Conservation (phyloP, 345 rosid genomes). For the Odontarrhena argentea region DNA sequence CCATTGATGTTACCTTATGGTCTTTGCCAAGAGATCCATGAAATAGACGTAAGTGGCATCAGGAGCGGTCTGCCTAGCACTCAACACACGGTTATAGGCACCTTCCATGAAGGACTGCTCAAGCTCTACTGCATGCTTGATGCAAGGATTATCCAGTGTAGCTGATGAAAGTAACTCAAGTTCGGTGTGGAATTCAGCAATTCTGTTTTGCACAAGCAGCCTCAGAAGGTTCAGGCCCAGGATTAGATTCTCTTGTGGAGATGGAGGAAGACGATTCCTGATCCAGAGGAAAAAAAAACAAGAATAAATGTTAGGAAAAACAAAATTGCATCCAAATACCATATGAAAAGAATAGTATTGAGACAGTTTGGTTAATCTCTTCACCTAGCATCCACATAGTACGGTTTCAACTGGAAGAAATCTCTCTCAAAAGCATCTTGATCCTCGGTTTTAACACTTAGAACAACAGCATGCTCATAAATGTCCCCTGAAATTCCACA, state of each 20-base stretch:
- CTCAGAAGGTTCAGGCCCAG: constrained; percentile 94
- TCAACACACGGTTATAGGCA: constrained; percentile 91
- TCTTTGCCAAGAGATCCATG: constrained; percentile 98
- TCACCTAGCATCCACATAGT: constrained; percentile 90
- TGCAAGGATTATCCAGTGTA: constrained; percentile 83
- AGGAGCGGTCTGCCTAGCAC: constrained; percentile 91
- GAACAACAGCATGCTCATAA: constrained; percentile 87
- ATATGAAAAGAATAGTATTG: neutral
- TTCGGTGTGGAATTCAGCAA: constrained; percentile 97
- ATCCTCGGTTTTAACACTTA: constrained; percentile 86
- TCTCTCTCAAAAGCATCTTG: constrained; percentile 97
- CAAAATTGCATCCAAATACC: neutral
- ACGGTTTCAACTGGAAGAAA: constrained; percentile 93
- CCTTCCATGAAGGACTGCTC: constrained; percentile 99
- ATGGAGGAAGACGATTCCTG: constrained; percentile 70
- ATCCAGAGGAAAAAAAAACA: constrained; percentile 30
- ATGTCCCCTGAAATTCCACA: constrained; percentile 65
- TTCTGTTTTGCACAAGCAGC: constrained; percentile 90
- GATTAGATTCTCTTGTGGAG: constrained; percentile 81
- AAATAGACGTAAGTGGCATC: constrained; percentile 85
- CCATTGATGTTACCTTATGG: constrained; percentile 69
- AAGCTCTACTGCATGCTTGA: constrained; percentile 96
- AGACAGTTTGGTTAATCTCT: neutral
- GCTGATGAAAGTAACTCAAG: constrained; percentile 79
- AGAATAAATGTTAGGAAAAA: neutral